Evolutionary conservation across 2,329 filamentous ascomycete species (phyloP).

Genomic region (Colletotrichum gigasporum): DNA sequence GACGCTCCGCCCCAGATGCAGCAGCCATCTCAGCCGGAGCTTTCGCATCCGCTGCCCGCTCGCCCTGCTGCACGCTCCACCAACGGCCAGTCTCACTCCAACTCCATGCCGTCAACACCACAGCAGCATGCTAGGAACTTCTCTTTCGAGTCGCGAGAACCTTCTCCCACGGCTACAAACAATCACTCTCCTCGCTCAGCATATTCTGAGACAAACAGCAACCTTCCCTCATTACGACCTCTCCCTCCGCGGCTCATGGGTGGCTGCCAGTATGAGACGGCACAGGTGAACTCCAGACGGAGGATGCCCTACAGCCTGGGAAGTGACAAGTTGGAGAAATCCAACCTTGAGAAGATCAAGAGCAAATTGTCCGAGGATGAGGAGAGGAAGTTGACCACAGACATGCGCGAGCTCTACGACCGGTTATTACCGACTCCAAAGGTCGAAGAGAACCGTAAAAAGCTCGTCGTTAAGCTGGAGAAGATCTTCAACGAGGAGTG

Average conservation of each 20-base stretch:
- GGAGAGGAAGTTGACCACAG: conserved; percentile 77
- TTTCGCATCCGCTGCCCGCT: conserved; percentile 36
- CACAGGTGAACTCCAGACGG: conserved; percentile 80
- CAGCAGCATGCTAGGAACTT: conserved; percentile 88
- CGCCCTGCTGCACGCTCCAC: conserved; percentile 37
- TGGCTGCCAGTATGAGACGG: conserved; percentile 89
- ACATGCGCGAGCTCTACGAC: conserved; percentile 88
- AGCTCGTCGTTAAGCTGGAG: conserved; percentile 87
- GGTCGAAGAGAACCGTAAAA: conserved; percentile 78
- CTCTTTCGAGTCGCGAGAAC: conserved; percentile 79
- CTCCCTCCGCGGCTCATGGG: conserved; percentile 63
- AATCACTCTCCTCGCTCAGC: conserved; percentile 90
- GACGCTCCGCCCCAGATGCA: conserved; percentile 62
- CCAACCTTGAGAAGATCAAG: conserved; percentile 78
- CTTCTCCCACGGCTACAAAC: conserved; percentile 79
- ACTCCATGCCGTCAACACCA: conserved; percentile 91
- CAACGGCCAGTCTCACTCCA: conserved; percentile 68
- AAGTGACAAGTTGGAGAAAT: conserved; percentile 78
- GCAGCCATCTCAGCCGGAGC: conserved; percentile 49
- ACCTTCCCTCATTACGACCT: conserved; percentile 73
- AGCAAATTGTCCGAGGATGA: conserved; percentile 76
- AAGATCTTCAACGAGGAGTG: conserved; percentile 89
- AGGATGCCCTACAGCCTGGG: conserved; percentile 93
- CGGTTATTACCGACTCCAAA: conserved; percentile 83
- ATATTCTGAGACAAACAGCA: conserved; percentile 86